Conservation (phyloP, 192 early-diverging fungal genomes). For the Linnemannia hyalina region DNA sequence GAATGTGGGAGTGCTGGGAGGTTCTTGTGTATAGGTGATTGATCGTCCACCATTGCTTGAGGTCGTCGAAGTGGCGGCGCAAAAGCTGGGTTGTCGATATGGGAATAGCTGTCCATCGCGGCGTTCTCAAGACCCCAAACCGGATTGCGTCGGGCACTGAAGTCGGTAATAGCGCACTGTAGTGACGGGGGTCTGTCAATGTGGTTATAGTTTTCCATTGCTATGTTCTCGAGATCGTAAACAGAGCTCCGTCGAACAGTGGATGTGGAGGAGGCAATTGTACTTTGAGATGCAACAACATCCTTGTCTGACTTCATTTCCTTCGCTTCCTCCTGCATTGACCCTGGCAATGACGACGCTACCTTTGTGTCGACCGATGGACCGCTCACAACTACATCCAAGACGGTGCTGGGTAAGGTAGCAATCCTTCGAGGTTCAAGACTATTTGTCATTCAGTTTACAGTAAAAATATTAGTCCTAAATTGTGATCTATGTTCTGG, state of each 20-base stretch:
- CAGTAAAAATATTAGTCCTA: neutral
- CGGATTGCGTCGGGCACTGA: no score
- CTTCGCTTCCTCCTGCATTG: neutral
- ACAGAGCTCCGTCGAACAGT: neutral
- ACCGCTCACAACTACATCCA: neutral
- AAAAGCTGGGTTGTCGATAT: no score
- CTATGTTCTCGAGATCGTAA: neutral
- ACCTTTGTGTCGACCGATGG: neutral
- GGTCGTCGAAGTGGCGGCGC: neutral
- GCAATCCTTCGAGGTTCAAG: neutral
- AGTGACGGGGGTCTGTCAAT: no score
- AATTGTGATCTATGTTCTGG: neutral
- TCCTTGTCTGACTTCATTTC: neutral
- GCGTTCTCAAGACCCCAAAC: no score
- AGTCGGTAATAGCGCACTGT: no score
- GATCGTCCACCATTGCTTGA: neutral
- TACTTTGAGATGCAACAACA: neutral
- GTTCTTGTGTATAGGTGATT: neutral
- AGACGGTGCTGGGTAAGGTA: neutral
- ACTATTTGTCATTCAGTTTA: neutral
- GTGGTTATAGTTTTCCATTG: no score
- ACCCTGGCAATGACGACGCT: neutral
- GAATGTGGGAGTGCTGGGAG: neutral
- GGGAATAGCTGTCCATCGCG: no score
- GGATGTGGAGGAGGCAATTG: neutral